Evolutionary conservation across 495 filamentous ascomycete genomes (phyloP).

Genomic region (Penicillium longicatenatum): DNA sequence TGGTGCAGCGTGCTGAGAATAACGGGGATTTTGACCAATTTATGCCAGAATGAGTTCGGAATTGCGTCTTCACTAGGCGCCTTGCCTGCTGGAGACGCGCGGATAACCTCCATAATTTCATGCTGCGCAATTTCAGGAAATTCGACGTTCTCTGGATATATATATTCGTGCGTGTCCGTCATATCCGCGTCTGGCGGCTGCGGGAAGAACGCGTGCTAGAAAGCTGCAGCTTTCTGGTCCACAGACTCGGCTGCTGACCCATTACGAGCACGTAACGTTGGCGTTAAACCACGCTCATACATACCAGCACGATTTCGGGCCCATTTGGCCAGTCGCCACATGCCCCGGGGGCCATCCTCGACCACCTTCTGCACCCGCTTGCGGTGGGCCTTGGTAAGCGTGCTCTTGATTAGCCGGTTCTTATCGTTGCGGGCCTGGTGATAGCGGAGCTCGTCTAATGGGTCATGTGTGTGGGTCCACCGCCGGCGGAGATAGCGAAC

Average conservation of each 20-base stretch:
- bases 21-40: constrained; percentile 1
- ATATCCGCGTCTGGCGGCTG: constrained; percentile 8
- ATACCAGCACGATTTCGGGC: background rate
- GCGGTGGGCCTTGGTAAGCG: too few relatives aligned
- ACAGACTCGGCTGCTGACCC: constrained; percentile 1
- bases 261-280: background rate
- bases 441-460: too few relatives aligned
- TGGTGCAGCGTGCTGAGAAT: background rate
- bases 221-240: constrained; percentile 2
- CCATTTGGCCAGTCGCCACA: background rate
- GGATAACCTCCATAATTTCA: constrained; percentile 7
- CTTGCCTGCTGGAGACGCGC: background rate
- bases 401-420: too few relatives aligned
- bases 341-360: too few relatives aligned
- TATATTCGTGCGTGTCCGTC: background rate
- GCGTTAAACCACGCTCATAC: constrained; percentile 1
- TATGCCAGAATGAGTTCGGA: constrained; percentile 14
- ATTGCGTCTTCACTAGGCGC: constrained; percentile 12
- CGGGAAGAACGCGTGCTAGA: constrained; percentile 10
- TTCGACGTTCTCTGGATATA: constrained; percentile 4
- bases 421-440: too few relatives aligned
- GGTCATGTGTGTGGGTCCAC: too few relatives aligned
- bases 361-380: too few relatives aligned
- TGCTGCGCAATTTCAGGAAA: constrained; percentile 1
- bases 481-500: too few relatives aligned